Evolutionary conservation across 805 yeast species (phyloP), one percentile per base, ranked within the genome.

Genomic region (Diddensiella transvaalensis): DNA sequence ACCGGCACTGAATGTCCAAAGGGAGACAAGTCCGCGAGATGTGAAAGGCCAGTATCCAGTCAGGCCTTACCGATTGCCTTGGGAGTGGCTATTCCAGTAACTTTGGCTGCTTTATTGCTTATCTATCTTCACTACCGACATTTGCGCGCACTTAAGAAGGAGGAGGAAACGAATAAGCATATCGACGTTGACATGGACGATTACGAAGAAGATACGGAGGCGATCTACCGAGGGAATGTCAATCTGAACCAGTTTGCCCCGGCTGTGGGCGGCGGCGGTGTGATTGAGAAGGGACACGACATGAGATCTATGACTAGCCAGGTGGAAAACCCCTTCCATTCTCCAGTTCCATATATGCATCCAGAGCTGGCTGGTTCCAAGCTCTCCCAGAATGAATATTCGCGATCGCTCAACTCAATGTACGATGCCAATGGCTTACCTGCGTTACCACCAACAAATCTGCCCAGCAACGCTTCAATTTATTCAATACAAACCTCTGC

Each of bases 21-120:
- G 2, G 48, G 46, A 42, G 35, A 48, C 32, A 10, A 47, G 37
- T 29, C 51, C 2, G 37, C 52, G n/a, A 40, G 37, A 38, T 59
- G 63, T 26, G 49, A 53, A 30, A 46, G 44, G 41, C 61, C 62
- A 4, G 47, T 38, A 17, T 48, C 51, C 3, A 44, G 42, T 29
- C 47, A 59, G 24, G 46, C 50, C 2, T 49, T 58, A 36, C 54
- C 63, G 1, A 57, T 69, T 40, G 69, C 65, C 5, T 60, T 68
- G 3, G 72, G 70, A n/a, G 64, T 65, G 11, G 68, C 71, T n/a
- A 58, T 71, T 23, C 75, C 75, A 4, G 49, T 65, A n/a, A 42
- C 52, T 2, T 24, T 64, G 18, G 69, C 71, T 22, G 35, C 67
- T 11, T 15, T 59, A 11, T 53, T 67, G 15, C 48, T 67, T 26